Base-by-base conservation (phyloP, 768 basidiomycete genomes). In the Trametes punicea region DNA sequence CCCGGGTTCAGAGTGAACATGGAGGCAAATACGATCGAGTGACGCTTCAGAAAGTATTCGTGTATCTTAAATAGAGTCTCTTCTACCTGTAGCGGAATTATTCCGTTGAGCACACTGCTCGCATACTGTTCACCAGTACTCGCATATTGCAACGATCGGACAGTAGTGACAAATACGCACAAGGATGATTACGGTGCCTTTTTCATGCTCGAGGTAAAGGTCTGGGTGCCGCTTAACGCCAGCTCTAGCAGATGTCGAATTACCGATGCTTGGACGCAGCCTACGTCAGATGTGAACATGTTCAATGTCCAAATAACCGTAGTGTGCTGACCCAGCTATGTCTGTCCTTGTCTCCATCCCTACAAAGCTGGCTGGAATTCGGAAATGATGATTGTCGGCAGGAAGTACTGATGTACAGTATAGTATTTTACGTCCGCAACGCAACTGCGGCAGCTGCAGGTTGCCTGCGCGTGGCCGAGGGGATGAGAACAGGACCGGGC, bases 11-110 rank as follows among this genome's bases (percentile, higher is more conserved):
- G 54, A 23, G 51, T 46, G 60, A 65, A 63, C 62, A 62, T 63
- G 13, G 47, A 21, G 2, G 41, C 44, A 45, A 65, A 65, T 5
- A 62, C 33, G 40, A 41, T 49, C 2, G 66, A 65, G 39, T 62
- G 45, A 0, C 16, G 51, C 38, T 51, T 44, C 11, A 67, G 51
- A 46, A 64, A 65, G 47, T 59, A 55, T 13, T 44, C 47, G 47
- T 67, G 66, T 5, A 67, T 46, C 33, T 45, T 64, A 55, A 61
- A 67, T 13, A 67, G 61, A 10, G 59, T 64, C 16, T 53, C 25
- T 41, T 65, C 62, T n/a, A 59, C 61, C 57, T 61, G 46, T 11
- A 26, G 15, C 34, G 34, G 34, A 31, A 13, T 6, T 31, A 13
- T 6, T 31, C 7, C 6, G 13, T 6, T 31, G 7, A 31, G 31